A percentile compares a stretch with the other conserved stretches of the same genome.
These are phyloP conservation scores for Cadophora sp. DNA, from an alignment of 2,329 filamentous ascomycete genomes.

Conservation along the genomic window DNA sequence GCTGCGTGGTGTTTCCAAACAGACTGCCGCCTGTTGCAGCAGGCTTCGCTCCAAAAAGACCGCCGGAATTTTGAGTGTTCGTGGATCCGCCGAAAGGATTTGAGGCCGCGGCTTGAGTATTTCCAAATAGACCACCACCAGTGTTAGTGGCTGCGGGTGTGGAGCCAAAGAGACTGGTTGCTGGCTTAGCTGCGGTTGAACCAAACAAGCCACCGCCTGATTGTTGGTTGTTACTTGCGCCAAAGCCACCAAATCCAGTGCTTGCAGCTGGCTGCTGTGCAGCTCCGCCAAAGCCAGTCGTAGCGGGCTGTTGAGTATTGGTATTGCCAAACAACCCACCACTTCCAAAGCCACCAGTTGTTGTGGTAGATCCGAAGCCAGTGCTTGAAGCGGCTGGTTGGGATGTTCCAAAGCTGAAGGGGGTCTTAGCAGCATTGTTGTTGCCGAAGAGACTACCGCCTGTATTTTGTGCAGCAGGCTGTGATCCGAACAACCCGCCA, in stretches of 20 bases:
- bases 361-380: constrained; percentile 39
- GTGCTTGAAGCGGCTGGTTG: constrained; percentile 33
- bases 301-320: constrained; percentile 40
- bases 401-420: constrained; percentile 41
- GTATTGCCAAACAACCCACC: constrained; percentile 48
- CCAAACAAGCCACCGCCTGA: constrained; percentile 38
- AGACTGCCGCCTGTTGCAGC: constrained; percentile 48
- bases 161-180: constrained; percentile 50
- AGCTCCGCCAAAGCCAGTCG: constrained; percentile 45
- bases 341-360: constrained; percentile 37
- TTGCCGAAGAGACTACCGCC: constrained; percentile 42
- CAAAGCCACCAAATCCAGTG: constrained; percentile 51
- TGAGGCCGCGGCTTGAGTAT: constrained; percentile 41
- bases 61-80: constrained; percentile 40
- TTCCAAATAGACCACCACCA: constrained; percentile 48
- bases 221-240: constrained; percentile 48
- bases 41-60: constrained; percentile 37
- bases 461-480: constrained; percentile 47
- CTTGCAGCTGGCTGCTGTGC: constrained; percentile 50
- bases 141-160: constrained; percentile 39
- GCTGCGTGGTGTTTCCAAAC: constrained; percentile 46
- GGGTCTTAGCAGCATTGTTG: constrained; percentile 48
- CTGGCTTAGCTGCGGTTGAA: constrained; percentile 50
- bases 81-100: constrained; percentile 42
- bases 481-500: constrained; percentile 36